Conservation (phyloP, 225 moss, liverwort and hornwort genomes). For the Bryoerythrophyllum caledonicum region DNA sequence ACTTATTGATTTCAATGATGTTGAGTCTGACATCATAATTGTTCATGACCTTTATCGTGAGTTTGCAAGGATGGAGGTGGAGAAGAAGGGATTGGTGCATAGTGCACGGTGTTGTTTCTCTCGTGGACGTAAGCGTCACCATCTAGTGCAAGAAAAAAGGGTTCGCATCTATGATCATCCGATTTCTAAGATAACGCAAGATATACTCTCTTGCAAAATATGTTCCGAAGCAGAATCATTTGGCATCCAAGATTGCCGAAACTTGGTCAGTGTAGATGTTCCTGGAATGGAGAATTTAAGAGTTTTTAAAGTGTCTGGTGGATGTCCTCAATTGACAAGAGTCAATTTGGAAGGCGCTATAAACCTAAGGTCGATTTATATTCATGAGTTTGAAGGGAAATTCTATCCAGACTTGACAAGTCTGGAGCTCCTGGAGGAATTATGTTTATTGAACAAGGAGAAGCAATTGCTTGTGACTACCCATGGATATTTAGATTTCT, state of each 20-base stretch:
- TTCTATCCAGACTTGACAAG: not conserved
- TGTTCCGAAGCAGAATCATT: not conserved
- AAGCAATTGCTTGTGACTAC: rapidly evolving
- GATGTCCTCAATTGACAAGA: not conserved
- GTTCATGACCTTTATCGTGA: too few species aligned
- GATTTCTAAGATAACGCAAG: too few species aligned
- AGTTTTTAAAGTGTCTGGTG: not conserved
- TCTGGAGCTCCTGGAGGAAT: not conserved
- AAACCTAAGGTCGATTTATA: rapidly evolving
- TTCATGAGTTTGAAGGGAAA: not conserved
- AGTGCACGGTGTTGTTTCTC: not conserved
- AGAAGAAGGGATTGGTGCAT: not conserved
- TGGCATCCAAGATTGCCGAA: not conserved
- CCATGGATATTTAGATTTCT: not conserved
- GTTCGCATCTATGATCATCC: too few species aligned
- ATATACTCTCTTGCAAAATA: not conserved
- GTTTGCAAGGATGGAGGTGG: too few species aligned
- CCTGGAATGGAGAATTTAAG: not conserved
- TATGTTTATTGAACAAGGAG: not conserved
- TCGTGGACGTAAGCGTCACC: too few species aligned
- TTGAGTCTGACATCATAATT: rapidly evolving
- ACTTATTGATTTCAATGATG: not conserved
- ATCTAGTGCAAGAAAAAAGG: not conserved
- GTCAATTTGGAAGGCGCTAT: not conserved
- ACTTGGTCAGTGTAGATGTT: not conserved